These are phyloP conservation scores for Aciculoconidium aculeatum DNA, from an alignment of 805 yeast genomes.

Conservation along the genomic window DNA sequence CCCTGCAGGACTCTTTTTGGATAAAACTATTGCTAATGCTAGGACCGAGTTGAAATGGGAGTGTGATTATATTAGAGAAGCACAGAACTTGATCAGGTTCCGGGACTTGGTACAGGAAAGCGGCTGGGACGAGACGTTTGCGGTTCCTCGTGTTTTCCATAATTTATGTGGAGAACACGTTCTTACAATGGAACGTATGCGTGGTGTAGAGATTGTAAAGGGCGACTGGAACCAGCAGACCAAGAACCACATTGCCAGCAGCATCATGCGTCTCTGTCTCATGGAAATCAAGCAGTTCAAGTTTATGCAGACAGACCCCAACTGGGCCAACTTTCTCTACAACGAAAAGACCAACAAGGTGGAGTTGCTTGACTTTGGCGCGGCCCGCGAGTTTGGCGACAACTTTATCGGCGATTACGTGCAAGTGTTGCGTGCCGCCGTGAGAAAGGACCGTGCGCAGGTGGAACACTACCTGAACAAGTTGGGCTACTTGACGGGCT, in stretches of 20 bases:
- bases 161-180: slow-evolving; percentile 76
- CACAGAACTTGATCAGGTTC: slow-evolving; percentile 66
- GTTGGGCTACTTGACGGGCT: slow-evolving; percentile 87
- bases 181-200: slow-evolving; percentile 83
- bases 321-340: slow-evolving; percentile 96
- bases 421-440: slow-evolving; percentile 69
- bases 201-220: slow-evolving; percentile 76
- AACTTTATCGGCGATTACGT: slow-evolving; percentile 68
- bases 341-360: slow-evolving; percentile 65
- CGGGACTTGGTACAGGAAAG: slow-evolving; percentile 46
- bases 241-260: slow-evolving; percentile 74
- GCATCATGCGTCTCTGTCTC: slow-evolving; percentile 81
- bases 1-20: slow-evolving; percentile 89
- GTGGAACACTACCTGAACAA: slow-evolving; percentile 62
- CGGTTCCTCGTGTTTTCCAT: slow-evolving; percentile 76
- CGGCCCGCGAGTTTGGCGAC: slow-evolving; percentile 72
- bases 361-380: slow-evolving; percentile 92
- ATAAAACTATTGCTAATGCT: slow-evolving; percentile 89
- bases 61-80: slow-evolving; percentile 91
- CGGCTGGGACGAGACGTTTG: slow-evolving; percentile 49
- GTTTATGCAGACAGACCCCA: slow-evolving; percentile 98
- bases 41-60: slow-evolving; percentile 94
- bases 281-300: slow-evolving; percentile 77
- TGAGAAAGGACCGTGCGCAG: slow-evolving; percentile 53
- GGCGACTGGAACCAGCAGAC: slow-evolving; percentile 70